Evolutionary conservation across 495 filamentous ascomycete species (phyloP), one percentile per base, ranked within the genome.

Genomic region (Xylaria acuta): DNA sequence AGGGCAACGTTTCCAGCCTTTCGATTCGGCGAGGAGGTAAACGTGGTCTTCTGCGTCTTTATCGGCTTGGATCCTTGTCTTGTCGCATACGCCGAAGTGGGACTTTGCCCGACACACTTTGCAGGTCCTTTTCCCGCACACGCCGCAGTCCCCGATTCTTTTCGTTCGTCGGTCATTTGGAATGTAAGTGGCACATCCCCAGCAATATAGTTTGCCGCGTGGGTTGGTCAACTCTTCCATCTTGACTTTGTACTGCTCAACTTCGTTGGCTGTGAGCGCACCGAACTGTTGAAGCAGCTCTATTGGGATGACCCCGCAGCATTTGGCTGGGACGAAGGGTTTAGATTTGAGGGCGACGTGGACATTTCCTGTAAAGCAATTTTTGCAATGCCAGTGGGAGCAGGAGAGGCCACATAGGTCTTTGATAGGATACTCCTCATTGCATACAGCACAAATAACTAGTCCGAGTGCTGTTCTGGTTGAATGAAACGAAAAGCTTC

Each of bases 1-100:
- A 2, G 73, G 69, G 47, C 73, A 74, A 14, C 54, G 54, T 64
- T 64, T 67, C 73, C 73, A 74, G 5, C 68, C 68, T 0, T 74
- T 22, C 1, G 5, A 5, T 7, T 67, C 16, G 34, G 64, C 68
- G 16, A 71, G 40, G 14, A 41, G 8, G 30, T 30, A 22, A 2
- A 56, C 6, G 0, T 64, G 20, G 4, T 67, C 53, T 7, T 64
- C 67, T 16, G 14, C 65, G 4, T 5, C n/a, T 56, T 14, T 18
- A 2, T 18, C 18, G 9, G 40, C 53, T 47, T 69, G 25, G 9
- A 59, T 36, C 36, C 30, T 45, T 20, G 22, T 25, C 30, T 41
- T 7, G 41, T 47, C 40, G 40, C 56, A 53, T n/a, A 9, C 36
- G 22, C 47, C 64, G 25, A 62, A 45, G 14, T 74, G 69, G 11